These are phyloP conservation scores for Cornus florida DNA, from an alignment of 148 eudicot genomes.

Conservation along the genomic window DNA sequence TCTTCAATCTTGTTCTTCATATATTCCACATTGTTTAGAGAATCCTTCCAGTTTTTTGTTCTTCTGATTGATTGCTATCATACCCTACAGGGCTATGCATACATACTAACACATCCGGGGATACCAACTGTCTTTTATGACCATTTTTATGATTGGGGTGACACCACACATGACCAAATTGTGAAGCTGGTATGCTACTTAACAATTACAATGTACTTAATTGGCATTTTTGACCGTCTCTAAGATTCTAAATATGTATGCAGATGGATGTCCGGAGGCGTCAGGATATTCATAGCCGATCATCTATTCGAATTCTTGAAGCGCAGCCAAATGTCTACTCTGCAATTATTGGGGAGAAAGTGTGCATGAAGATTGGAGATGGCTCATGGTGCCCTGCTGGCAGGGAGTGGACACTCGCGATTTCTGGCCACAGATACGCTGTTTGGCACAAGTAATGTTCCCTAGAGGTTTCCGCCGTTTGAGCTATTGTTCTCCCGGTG, in stretches of 20 bases:
- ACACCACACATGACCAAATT: slow-evolving; percentile 72
- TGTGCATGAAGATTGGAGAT: slow-evolving; percentile 88
- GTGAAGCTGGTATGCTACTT: slow-evolving; percentile 68
- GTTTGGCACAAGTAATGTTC: slow-evolving; percentile 65
- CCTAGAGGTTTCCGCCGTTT: not conserved
- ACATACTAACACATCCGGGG: slow-evolving; percentile 92
- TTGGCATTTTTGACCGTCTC: not conserved
- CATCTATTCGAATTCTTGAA: slow-evolving; percentile 65
- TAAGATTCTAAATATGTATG: slow-evolving; percentile 11
- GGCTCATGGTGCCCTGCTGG: slow-evolving; percentile 87
- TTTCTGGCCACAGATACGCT: slow-evolving; percentile 75
- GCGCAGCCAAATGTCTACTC: slow-evolving; percentile 83
- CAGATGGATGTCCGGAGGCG: slow-evolving; percentile 67
- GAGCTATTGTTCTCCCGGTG: no score
- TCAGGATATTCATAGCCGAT: slow-evolving; percentile 71
- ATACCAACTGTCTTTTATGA: slow-evolving; percentile 85
- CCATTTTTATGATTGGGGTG: slow-evolving; percentile 87
- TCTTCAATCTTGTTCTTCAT: not conserved
- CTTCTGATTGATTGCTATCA: slow-evolving; percentile 10
- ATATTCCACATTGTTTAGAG: not conserved
- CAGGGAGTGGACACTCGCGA: slow-evolving; percentile 79
- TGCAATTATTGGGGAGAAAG: slow-evolving; percentile 73
- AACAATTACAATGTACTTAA: not conserved
- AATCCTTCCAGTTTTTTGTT: not conserved
- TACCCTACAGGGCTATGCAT: slow-evolving; percentile 79